phyloP scores from a whole-genome alignment of 73 alveolate species.

The Tetrahymena thermophila region DNA sequence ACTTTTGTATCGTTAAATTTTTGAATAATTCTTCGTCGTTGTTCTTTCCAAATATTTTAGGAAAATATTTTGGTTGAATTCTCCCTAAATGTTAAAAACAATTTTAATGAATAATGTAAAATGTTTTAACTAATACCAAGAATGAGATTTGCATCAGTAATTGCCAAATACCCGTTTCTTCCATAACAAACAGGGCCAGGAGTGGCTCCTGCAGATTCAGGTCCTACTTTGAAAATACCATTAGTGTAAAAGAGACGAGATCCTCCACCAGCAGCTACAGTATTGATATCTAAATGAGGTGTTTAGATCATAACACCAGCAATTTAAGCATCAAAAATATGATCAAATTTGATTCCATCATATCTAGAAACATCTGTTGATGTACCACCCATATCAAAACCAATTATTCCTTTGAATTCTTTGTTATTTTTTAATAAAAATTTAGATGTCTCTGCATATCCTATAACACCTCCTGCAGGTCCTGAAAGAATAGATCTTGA shows the following conservation, averaged over 20 bases:
- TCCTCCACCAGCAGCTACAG: slow-evolving; percentile 97
- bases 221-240: slow-evolving; percentile 83
- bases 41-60: slow-evolving; percentile 70
- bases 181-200: slow-evolving; percentile 94
- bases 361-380: slow-evolving; percentile 80
- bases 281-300: slow-evolving; percentile 72
- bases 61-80: slow-evolving; percentile 72
- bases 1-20: slow-evolving; percentile 22
- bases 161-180: slow-evolving; percentile 59
- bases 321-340: slow-evolving; percentile 54
- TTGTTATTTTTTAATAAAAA: slow-evolving; percentile 42
- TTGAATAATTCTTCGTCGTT: slow-evolving; percentile 56
- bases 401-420: slow-evolving; percentile 55
- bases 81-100: slow-evolving; percentile 26
- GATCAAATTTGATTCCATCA: slow-evolving; percentile 13
- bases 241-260: slow-evolving; percentile 61
- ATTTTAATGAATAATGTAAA: neutral
- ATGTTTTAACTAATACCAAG: slow-evolving; percentile 27
- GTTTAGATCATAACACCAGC: slow-evolving; percentile 75
- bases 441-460: slow-evolving; percentile 12
- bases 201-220: slow-evolving; percentile 81
- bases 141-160: slow-evolving; percentile 80
- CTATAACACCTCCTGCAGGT: slow-evolving; percentile 94
- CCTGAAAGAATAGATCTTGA: slow-evolving; percentile 78
- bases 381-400: slow-evolving; percentile 97